These are phyloP conservation scores for Naganishia antarctica DNA, from an alignment of 768 basidiomycete species.

Conservation along the genomic window DNA sequence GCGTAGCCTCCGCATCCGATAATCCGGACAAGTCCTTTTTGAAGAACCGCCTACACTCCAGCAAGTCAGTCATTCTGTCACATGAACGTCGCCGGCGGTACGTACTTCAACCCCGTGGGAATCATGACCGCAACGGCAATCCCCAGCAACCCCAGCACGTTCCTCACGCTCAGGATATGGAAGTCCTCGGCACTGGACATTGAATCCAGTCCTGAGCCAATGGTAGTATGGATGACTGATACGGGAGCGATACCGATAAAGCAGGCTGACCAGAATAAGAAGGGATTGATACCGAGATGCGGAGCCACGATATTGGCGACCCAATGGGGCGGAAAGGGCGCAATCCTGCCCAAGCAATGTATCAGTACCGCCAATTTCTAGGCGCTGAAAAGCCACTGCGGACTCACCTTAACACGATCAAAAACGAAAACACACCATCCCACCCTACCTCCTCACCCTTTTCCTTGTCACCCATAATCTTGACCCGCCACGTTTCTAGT, in stretches of 20 bases:
- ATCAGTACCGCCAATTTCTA: too few species aligned
- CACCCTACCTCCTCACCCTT: conserved; percentile 53
- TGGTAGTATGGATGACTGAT: conserved; percentile 88
- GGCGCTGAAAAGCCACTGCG: neutral
- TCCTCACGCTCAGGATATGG: conserved; percentile 83
- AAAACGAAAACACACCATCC: conserved; percentile 68
- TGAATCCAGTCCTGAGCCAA: conserved; percentile 81
- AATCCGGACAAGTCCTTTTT: conserved; percentile 28
- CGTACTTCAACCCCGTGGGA: conserved; percentile 74
- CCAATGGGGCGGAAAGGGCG: conserved; percentile 88
- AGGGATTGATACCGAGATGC: conserved; percentile 77
- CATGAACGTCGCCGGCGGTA: conserved; percentile 52
- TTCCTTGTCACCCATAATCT: conserved; percentile 70
- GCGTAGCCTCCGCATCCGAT: conserved; percentile 25
- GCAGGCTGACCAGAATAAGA: conserved; percentile 84
- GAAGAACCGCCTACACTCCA: conserved; percentile 26
- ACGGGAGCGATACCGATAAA: conserved; percentile 83
- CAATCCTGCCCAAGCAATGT: conserved; percentile 56
- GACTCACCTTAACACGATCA: conserved; percentile 66
- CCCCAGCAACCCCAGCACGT: conserved; percentile 76
- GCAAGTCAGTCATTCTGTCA: neutral
- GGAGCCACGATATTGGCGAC: conserved; percentile 88
- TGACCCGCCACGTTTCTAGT: conserved; percentile 74
- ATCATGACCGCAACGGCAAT: conserved; percentile 89
- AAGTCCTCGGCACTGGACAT: conserved; percentile 95